Evolutionary conservation across 192 early-diverging fungal species (phyloP), one percentile per base, ranked within the genome.

Genomic region (Funneliformis mosseae): DNA sequence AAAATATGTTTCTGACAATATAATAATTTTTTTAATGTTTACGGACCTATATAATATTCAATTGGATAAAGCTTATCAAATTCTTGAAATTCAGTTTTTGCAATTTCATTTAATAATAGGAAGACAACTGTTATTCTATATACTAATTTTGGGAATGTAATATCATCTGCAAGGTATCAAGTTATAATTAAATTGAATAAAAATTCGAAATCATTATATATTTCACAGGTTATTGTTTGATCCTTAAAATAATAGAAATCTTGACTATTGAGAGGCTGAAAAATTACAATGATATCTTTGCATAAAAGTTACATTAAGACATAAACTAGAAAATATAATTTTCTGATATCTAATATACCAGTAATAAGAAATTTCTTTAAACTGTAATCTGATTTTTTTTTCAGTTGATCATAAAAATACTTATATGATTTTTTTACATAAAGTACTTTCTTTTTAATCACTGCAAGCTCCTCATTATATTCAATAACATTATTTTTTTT

Each of bases 41-140:
- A 70, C 14, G 39, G 68, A 38, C 10, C 68, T 38, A 70, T 70
- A 43, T 70, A 70, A 42, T 21, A 70, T 70, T 70, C 33, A 23
- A 38, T 43, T n/a, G 33, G 8, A 70, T 42, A 7, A 70, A 11
- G 8, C 68, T 70, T 70, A 0, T 42, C 33, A 70, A 70, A 43
- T 70, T 70, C 42, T 18, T 70, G 42, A 70, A 70, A 38, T 3
- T 70, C 38, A 3, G 16, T 70, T 70, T 2, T 70, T 16, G 9
- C 33, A 16, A 43, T 70, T 43, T 38, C 68, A 70, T 70, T 70
- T 70, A 16, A 38, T 70, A 14, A 70, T 70, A 70, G 5, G 68
- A 14, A 6, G 14, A 70, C 68, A 5, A 70, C 39, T 43, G 68
- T 70, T 5, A 0, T 70, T 43, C 1, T 5, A 0, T 70, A 6